phyloP scores from a whole-genome alignment of 805 yeast genomes.

The Ogataea neopini region DNA sequence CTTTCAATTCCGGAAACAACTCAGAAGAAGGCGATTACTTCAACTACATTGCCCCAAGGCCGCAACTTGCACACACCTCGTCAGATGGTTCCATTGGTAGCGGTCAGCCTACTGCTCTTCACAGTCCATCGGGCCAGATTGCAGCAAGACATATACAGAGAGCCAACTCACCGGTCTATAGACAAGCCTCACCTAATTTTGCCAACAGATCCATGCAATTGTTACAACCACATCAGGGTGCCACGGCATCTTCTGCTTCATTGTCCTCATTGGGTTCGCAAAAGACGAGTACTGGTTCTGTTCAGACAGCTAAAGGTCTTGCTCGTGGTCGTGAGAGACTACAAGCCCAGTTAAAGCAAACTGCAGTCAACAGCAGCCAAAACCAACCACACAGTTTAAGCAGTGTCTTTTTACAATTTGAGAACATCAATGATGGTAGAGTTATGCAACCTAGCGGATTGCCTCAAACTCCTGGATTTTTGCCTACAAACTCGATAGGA shows the following conservation, averaged over 20 bases:
- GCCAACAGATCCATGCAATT: conserved; percentile 8
- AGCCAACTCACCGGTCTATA: conserved; percentile 11
- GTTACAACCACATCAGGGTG: conserved; percentile 2
- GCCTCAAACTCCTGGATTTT: conserved; percentile 29
- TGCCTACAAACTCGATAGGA: conserved; percentile 26
- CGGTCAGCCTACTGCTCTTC: conserved; percentile 9
- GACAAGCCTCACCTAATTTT: conserved; percentile 15
- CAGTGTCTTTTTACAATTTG: conserved; percentile 19
- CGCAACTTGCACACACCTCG: conserved; percentile 16
- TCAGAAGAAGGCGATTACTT: conserved; percentile 27
- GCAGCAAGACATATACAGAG: conserved; percentile 20
- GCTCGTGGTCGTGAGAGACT: conserved; percentile 24
- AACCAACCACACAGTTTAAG: conserved; percentile 14
- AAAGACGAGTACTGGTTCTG: conserved; percentile 6
- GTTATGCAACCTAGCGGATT: conserved; percentile 8
- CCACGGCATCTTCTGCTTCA: conserved; percentile 4
- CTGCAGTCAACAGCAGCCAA: conserved; percentile 17
- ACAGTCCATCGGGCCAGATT: conserved; percentile 12
- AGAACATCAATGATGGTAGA: conserved; percentile 1
- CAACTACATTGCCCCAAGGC: conserved; percentile 32
- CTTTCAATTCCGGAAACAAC: conserved; percentile 7
- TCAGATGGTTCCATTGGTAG: conserved; percentile 14
- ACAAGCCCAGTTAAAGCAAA: conserved; percentile 26
- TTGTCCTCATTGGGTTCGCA: conserved; percentile 2
- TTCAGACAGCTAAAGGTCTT: conserved; percentile 18